Conservation (phyloP, 306 rosid species). For the Abrus pulchellus region DNA sequence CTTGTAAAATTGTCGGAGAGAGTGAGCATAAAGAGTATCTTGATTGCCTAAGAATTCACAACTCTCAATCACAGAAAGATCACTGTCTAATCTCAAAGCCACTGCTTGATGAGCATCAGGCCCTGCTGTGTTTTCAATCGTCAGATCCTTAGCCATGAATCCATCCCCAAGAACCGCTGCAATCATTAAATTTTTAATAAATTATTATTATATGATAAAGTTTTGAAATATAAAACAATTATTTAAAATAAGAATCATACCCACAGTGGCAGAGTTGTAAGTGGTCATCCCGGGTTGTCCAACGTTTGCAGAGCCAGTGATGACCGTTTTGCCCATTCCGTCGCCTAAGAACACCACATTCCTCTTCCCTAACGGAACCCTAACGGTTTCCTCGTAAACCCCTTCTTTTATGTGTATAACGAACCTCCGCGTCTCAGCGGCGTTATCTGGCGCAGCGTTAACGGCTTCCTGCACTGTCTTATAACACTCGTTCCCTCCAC, state of each 20-base stretch:
- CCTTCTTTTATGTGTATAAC: slow-evolving; percentile 79
- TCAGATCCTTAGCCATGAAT: slow-evolving; percentile 86
- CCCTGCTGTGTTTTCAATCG: slow-evolving; percentile 84
- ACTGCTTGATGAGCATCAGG: slow-evolving; percentile 95
- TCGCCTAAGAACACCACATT: slow-evolving; percentile 84
- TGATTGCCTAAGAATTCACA: slow-evolving; percentile 88
- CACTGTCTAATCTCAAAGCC: slow-evolving; percentile 90
- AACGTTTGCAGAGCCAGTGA: slow-evolving; percentile 67
- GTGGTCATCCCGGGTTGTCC: slow-evolving; percentile 74
- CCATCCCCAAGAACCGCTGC: slow-evolving; percentile 91
- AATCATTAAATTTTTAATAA: no score
- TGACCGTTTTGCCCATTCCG: slow-evolving; percentile 82
- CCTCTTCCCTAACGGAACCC: slow-evolving; percentile 70
- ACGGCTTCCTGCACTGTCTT: slow-evolving; percentile 83
- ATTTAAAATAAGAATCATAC: slow-evolving; percentile 45
- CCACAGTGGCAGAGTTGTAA: slow-evolving; percentile 77
- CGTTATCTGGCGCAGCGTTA: slow-evolving; percentile 63
- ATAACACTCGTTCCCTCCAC: slow-evolving; percentile 48
- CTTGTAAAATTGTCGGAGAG: slow-evolving; percentile 86
- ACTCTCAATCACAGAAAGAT: slow-evolving; percentile 66
- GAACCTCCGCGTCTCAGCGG: slow-evolving; percentile 48
- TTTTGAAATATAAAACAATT: not conserved
- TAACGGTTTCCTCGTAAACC: slow-evolving; percentile 78
- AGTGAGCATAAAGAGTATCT: slow-evolving; percentile 89
- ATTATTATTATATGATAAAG: no score